Evolutionary conservation across 352 stramenopile genomes (phyloP).

Genomic region (Phytophthora cajani): DNA sequence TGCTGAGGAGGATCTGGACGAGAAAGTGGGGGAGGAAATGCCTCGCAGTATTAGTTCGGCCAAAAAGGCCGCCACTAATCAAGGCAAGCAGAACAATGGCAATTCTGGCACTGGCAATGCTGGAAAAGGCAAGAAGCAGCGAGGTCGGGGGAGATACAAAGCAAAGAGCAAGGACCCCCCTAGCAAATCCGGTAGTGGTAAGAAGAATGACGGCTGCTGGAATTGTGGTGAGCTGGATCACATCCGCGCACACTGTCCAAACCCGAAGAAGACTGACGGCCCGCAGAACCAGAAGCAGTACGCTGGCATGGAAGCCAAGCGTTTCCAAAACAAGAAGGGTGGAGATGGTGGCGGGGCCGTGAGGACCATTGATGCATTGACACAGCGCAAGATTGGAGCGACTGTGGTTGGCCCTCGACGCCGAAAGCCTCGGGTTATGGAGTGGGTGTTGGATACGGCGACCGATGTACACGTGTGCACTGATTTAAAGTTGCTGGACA

Average conservation of each 20-base stretch:
- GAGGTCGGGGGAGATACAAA: constrained; percentile 1
- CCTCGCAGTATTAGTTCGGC: not conserved
- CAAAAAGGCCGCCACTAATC: not conserved
- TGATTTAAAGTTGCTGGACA: not conserved
- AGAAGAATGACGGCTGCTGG: not conserved
- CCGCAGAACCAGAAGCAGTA: not conserved
- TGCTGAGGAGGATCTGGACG: not conserved
- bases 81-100: not conserved
- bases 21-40: not conserved
- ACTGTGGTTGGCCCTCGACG: not conserved
- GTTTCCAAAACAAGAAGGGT: not conserved
- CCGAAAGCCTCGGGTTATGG: not conserved
- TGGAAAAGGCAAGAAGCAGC: not conserved
- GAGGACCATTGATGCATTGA: not conserved
- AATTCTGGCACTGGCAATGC: not conserved
- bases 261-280: not conserved
- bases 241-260: not conserved
- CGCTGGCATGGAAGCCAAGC: not conserved
- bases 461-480: not conserved
- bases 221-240: not conserved
- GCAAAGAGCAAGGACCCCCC: not conserved
- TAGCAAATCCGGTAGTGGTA: not conserved
- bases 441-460: not conserved
- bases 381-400: not conserved
- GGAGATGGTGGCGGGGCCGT: not conserved